phyloP scores from a whole-genome alignment of 441 rosid species.

The Populus hybrid region DNA sequence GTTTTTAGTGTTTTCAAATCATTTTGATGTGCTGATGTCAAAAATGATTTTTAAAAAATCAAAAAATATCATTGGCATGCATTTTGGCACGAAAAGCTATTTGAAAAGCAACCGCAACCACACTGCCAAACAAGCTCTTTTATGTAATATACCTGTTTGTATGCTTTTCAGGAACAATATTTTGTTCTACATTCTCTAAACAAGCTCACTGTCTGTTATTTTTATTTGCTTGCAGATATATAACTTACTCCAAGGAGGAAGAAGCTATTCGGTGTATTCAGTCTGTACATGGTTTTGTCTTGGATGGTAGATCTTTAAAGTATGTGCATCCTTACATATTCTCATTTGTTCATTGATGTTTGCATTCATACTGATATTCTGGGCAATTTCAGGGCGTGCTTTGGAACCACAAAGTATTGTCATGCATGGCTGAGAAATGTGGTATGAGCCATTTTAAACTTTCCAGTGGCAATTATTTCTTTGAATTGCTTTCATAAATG shows the following conservation, averaged over 20 bases:
- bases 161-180: background rate
- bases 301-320: slow-evolving; percentile 79
- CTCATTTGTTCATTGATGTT: background rate
- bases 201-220: background rate
- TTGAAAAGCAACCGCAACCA: too few species aligned
- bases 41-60: too few species aligned
- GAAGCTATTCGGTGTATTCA: slow-evolving; percentile 88
- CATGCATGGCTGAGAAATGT: slow-evolving; percentile 90
- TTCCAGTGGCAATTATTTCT: slow-evolving; percentile 9
- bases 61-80: too few species aligned
- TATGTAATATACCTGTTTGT: background rate
- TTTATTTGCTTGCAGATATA: slow-evolving; percentile 45
- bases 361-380: background rate
- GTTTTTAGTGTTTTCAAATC: too few species aligned
- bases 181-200: background rate
- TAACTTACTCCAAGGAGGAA: slow-evolving; percentile 70
- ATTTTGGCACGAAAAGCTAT: too few species aligned
- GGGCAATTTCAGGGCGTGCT: slow-evolving; percentile 63
- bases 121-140: too few species aligned
- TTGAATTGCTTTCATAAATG: background rate
- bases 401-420: slow-evolving; percentile 89
- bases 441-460: slow-evolving; percentile 38
- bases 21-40: too few species aligned
- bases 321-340: slow-evolving; percentile 26
- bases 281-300: slow-evolving; percentile 74